Percentiles rank a stretch among this genome's conserved stretches.
phyloP scores from a whole-genome alignment of 257 asterid genomes.

The Primulina tabacum region DNA sequence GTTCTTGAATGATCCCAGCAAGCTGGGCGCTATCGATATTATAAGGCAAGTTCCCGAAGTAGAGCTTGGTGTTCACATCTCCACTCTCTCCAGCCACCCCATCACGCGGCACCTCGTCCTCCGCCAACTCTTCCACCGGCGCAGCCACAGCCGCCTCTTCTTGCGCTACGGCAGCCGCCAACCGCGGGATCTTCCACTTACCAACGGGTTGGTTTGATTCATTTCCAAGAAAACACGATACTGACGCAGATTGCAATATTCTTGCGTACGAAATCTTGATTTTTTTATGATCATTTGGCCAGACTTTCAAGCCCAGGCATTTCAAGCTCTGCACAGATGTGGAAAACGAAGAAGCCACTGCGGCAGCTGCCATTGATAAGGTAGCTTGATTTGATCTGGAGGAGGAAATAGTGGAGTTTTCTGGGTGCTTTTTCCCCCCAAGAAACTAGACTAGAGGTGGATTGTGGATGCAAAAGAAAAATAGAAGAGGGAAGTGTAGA shows the following conservation, averaged over 20 bases:
- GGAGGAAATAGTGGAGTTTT: slow-evolving; percentile 1
- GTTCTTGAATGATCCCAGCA: slow-evolving; percentile 84
- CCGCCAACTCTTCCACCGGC: slow-evolving; percentile 29
- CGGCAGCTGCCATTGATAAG: slow-evolving; percentile 52
- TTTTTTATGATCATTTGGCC: slow-evolving; percentile 36
- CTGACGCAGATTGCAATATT: slow-evolving; percentile 30
- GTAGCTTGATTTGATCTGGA: slow-evolving; percentile 44
- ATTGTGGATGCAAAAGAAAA: slow-evolving; percentile 18
- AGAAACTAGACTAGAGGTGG: neutral
- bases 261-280: slow-evolving; percentile 37
- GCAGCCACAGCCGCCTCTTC: slow-evolving; percentile 49
- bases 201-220: slow-evolving; percentile 31
- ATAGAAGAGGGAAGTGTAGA: slow-evolving; percentile 12
- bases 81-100: slow-evolving; percentile 25
- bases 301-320: slow-evolving; percentile 34
- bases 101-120: slow-evolving; percentile 21
- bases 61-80: slow-evolving; percentile 62
- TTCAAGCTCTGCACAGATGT: slow-evolving; percentile 45
- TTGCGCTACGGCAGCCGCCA: slow-evolving; percentile 60
- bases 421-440: slow-evolving; percentile 2
- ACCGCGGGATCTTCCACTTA: slow-evolving; percentile 43
- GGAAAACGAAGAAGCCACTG: slow-evolving; percentile 64
- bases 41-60: slow-evolving; percentile 90
- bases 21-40: slow-evolving; percentile 86
- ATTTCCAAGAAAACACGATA: slow-evolving; percentile 35